Base-by-base conservation (phyloP, 768 basidiomycete genomes). In the Porphyrellus cyaneotinctus region DNA sequence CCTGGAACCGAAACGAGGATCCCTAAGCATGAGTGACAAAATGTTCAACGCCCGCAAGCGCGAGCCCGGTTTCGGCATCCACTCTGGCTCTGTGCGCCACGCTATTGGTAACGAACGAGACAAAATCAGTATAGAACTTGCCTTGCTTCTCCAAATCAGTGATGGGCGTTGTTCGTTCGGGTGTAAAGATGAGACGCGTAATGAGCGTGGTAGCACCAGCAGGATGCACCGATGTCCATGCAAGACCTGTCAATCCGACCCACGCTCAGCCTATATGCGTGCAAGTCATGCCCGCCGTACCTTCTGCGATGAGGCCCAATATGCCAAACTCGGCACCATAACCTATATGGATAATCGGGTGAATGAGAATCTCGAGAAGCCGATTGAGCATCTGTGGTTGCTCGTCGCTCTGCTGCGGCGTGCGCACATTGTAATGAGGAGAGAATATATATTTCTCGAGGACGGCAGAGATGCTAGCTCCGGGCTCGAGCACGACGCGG, bases 361-460 rank as follows among this genome's bases (percentile, higher is more conserved):
- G 87, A 2, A 87, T 52, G 22, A 88, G 66, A 18, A 83, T 84
- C 13, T 78, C 75, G 30, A 85, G 56, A 53, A 83, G 75, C 14
- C 84, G 77, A 54, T 74, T 78, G 2, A 88, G 66, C 82, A 88
- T 83, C 55, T 76, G 68, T 0, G 81, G 81, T 24, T 78, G 74
- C 41, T 70, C 64, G 6, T 68, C 66, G 12, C 60, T 67, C 32
- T 52, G 58, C 31, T 46, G 45, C 1, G 61, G 56, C 0, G 61
- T 56, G 12, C 67, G 72, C 39, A 75, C 69, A 51, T 86, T 87
- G 46, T 71, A 77, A 41, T 74, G 67, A 6, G 58, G 50, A 15
- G 82, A 80, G 58, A 88, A 84, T 10, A 89, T 54, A 51, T 79
- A 87, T 35, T 81, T 76, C 53, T 88, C 84, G n/a, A 88, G 59